Conservation (phyloP, 495 filamentous ascomycete species). For the Penicillium goetzii region DNA sequence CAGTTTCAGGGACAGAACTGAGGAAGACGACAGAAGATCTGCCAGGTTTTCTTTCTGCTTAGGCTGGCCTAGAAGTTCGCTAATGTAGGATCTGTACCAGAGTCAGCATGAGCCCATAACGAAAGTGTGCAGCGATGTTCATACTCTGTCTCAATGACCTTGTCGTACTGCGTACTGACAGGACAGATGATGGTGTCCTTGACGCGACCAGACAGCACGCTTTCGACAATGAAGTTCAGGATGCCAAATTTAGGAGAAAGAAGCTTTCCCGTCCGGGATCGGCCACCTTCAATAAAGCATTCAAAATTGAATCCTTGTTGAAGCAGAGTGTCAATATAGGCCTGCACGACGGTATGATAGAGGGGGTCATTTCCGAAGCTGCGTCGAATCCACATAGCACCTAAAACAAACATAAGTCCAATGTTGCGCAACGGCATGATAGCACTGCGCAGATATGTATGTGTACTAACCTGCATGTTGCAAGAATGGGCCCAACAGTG, state of each 20-base stretch:
- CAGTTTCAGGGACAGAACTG: constrained; percentile 82
- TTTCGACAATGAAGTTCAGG: constrained; percentile 87
- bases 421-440: background rate
- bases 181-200: constrained; percentile 91
- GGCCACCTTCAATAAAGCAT: constrained; percentile 94
- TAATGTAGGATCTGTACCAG: constrained; percentile 73
- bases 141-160: constrained; percentile 92
- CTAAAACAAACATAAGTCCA: constrained; percentile 39
- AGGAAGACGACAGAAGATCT: constrained; percentile 86
- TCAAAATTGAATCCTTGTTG: constrained; percentile 92
- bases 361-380: constrained; percentile 91
- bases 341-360: constrained; percentile 88
- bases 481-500: constrained; percentile 83
- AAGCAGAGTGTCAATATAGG: constrained; percentile 92
- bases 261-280: constrained; percentile 91
- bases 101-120: constrained; percentile 16
- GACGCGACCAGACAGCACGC: constrained; percentile 82
- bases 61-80: constrained; percentile 87
- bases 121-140: constrained; percentile 10
- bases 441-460: too few species aligned
- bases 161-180: constrained; percentile 97
- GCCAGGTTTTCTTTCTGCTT: constrained; percentile 92
- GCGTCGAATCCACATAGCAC: constrained; percentile 94
- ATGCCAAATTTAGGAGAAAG: constrained; percentile 97
- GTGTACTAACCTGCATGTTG: constrained; percentile 76